Percentiles rank a stretch among this genome's conserved stretches.
phyloP scores from a whole-genome alignment of 1,139 yeast species.

The Candida freyschussii region DNA sequence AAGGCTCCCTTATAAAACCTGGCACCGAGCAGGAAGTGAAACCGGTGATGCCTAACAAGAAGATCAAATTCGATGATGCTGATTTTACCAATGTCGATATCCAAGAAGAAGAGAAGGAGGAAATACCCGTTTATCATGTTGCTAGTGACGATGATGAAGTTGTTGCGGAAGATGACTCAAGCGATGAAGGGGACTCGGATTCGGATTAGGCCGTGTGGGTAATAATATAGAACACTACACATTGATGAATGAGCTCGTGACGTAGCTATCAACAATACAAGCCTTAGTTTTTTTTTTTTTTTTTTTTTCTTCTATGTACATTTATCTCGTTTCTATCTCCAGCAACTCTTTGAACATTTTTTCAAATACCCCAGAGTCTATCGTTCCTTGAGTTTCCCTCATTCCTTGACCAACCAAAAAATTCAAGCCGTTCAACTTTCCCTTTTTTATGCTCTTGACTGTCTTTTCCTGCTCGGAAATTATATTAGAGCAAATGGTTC shows the following conservation, averaged over 20 bases:
- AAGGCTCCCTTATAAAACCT: constrained; percentile 63
- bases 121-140: constrained; percentile 12
- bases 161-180: constrained; percentile 27
- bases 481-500: constrained; percentile 50
- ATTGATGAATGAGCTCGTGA: neutral
- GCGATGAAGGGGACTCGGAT: constrained; percentile 26
- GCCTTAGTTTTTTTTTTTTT: neutral
- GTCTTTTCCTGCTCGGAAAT: constrained; percentile 46
- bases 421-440: constrained; percentile 43
- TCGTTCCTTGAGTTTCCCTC: constrained; percentile 68
- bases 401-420: constrained; percentile 82
- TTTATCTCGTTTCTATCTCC: constrained; percentile 9
- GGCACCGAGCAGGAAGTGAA: constrained; percentile 29
- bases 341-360: constrained; percentile 34
- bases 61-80: constrained; percentile 36
- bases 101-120: constrained; percentile 12
- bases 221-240: neutral
- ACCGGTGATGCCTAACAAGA: constrained; percentile 38
- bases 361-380: constrained; percentile 47
- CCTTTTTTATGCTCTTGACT: constrained; percentile 56
- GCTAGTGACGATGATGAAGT: constrained; percentile 27
- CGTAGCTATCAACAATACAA: neutral
- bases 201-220: no score
- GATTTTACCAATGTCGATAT: constrained; percentile 12
- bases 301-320: constrained; percentile 3